These are phyloP conservation scores for Euphorbia celastroides DNA, from an alignment of 441 rosid genomes.

Conservation along the genomic window DNA sequence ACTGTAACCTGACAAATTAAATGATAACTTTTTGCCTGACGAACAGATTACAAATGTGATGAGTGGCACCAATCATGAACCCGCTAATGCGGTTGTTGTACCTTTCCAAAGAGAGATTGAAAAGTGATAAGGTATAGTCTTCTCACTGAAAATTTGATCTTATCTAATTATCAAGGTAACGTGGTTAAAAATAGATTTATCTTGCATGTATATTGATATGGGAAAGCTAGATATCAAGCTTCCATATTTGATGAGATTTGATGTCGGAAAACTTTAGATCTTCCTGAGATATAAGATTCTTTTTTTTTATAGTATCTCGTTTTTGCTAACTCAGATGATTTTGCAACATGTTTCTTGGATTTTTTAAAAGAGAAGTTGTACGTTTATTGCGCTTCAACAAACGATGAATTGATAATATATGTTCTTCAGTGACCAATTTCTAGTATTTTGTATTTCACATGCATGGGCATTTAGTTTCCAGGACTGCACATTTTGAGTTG, in stretches of 20 bases:
- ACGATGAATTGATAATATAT: not conserved
- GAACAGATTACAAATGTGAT: conserved; percentile 44
- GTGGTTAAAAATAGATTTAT: too few species aligned
- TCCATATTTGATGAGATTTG: not conserved
- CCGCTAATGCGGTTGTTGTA: conserved; percentile 44
- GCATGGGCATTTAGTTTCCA: too few species aligned
- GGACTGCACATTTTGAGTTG: not conserved
- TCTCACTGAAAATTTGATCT: not conserved
- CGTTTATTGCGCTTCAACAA: not conserved
- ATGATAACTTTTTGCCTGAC: conserved; percentile 21
- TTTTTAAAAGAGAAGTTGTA: not conserved
- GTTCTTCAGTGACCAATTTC: not conserved
- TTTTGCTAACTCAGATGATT: not conserved
- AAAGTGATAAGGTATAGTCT: conserved; percentile 44
- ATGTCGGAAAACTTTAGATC: too few species aligned
- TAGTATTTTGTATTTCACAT: not conserved
- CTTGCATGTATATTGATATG: too few species aligned
- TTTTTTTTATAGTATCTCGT: too few species aligned
- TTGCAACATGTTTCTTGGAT: not conserved
- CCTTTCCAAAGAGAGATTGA: conserved; percentile 54
- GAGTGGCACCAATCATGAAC: conserved; percentile 39
- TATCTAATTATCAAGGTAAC: too few species aligned
- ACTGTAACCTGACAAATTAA: not conserved
- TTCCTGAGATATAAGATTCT: too few species aligned
- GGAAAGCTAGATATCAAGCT: not conserved